phyloP scores from a whole-genome alignment of 1,284 basidiomycete genomes.

The Peniophora sp. region DNA sequence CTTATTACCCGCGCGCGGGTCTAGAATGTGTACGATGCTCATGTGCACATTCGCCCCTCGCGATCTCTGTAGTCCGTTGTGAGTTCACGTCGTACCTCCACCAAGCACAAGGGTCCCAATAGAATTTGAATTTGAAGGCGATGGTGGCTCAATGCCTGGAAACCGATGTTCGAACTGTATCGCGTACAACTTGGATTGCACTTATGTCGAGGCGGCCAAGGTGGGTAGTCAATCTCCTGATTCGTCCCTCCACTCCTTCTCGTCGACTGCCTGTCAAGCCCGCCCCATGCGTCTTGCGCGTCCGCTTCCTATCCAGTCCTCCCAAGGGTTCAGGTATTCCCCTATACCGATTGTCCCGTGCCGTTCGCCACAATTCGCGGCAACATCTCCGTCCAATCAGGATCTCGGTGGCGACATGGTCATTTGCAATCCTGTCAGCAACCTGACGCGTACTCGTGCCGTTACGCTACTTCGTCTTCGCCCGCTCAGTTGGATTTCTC shows the following conservation, averaged over 20 bases:
- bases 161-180: constrained; percentile 75
- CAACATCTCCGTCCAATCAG: neutral
- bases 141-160: constrained; percentile 56
- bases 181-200: constrained; percentile 67
- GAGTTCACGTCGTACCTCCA: constrained; percentile 14
- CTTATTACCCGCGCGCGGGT: too few species aligned
- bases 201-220: constrained; percentile 69
- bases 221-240: constrained; percentile 26
- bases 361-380: too few species aligned
- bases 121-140: constrained; percentile 27
- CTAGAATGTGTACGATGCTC: neutral
- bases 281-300: neutral
- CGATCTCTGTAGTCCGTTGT: constrained; percentile 42
- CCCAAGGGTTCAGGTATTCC: too few species aligned
- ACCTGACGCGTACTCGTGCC: too few species aligned
- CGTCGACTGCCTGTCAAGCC: neutral
- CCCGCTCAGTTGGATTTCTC: too few species aligned
- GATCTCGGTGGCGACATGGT: neutral
- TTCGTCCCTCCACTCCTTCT: neutral
- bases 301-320: too few species aligned
- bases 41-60: constrained; percentile 1
- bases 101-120: neutral
- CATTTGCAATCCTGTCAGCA: too few species aligned
- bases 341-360: too few species aligned
- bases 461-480: too few species aligned